Evolutionary conservation across 176 grass and related monocot species (phyloP).

Genomic region (Phyllostachys edulis): DNA sequence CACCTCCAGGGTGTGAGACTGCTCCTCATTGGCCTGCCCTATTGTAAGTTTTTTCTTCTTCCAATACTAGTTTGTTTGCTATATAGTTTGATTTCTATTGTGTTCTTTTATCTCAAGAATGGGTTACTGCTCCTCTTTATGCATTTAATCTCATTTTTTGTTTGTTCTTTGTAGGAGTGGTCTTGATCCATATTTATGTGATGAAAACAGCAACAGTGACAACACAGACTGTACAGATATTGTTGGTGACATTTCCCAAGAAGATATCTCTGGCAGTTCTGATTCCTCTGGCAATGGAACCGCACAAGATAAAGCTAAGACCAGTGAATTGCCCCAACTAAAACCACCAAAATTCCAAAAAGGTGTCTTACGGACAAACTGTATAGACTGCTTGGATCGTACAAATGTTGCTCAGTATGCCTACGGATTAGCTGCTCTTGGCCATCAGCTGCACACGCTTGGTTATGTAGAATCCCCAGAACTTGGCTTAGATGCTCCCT

Average conservation of each 20-base stretch:
- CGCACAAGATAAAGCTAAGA: conserved; percentile 54
- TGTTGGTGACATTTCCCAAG: conserved; percentile 52
- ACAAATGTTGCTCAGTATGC: conserved; percentile 98
- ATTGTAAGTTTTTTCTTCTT: conserved; percentile 48
- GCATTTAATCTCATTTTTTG: background rate
- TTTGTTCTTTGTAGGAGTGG: conserved; percentile 35
- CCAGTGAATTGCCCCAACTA: conserved; percentile 28
- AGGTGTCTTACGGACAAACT: conserved; percentile 87
- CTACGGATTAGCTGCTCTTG: conserved; percentile 87
- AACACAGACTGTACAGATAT: conserved; percentile 55
- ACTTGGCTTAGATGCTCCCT: conserved; percentile 70
- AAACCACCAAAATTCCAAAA: conserved; percentile 68
- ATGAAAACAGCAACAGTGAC: conserved; percentile 58
- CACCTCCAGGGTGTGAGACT: conserved; percentile 40
- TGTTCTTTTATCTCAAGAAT: background rate
- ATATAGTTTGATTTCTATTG: conserved; percentile 1
- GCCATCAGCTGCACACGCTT: conserved; percentile 71
- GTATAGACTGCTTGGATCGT: conserved; percentile 95
- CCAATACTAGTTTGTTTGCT: background rate
- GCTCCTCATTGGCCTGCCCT: conserved; percentile 43
- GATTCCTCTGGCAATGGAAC: conserved; percentile 56
- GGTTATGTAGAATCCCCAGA: conserved; percentile 50
- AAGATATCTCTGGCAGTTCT: conserved; percentile 61
- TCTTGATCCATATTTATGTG: conserved; percentile 41
- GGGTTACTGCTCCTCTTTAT: conserved; percentile 15